Evolutionary conservation across 192 early-diverging fungal genomes (phyloP), one percentile per base, ranked within the genome.

Genomic region (Coemansia sp.): DNA sequence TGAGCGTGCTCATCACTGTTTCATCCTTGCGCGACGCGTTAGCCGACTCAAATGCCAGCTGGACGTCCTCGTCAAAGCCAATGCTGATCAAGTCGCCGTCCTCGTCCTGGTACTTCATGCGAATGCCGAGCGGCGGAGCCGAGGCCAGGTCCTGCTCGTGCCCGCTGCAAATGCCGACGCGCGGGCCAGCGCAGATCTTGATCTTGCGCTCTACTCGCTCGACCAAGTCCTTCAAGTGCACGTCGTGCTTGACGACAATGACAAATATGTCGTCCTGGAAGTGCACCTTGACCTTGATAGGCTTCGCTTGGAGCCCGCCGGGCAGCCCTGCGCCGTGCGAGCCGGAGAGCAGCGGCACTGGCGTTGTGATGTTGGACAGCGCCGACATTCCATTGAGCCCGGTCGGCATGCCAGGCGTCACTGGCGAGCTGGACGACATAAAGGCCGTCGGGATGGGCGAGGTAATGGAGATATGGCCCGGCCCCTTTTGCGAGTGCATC

Each of bases 21-120:
- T 75, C 73, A 53, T 79, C 82, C 51, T 60, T 71, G n/a, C 57
- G 63, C 3, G 82, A 69, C 0, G 70, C 76, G 25, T 65, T 76
- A 7, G 82, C 77, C 36, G 82, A 79, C 76, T 95, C 95, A 84
- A 99, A 96, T 6, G 94, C 96, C 89, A 96, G 80, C 46, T 86
- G 88, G 31, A 99, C 92, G 70, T 99, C 97, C 56, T 94, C 94
- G 73, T 97, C 90, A 19, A 88, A 90, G 64, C 91, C 90, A 46
- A 99, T 89, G 39, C 88, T 89, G 20, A 96, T 89, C 71, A 90
- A 87, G 68, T 98, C 95, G 41, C 93, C 92, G 69, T 96, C 96
- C 76, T 98, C 95, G 68, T 99, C 96, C 71, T 90, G 88, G 70
- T 98, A 98, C 68, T 88, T 87, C 61, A 99, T 89, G 46, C 88